Base-by-base conservation (phyloP, 2,329 filamentous ascomycete species). In the Canariomyces notabilis region DNA sequence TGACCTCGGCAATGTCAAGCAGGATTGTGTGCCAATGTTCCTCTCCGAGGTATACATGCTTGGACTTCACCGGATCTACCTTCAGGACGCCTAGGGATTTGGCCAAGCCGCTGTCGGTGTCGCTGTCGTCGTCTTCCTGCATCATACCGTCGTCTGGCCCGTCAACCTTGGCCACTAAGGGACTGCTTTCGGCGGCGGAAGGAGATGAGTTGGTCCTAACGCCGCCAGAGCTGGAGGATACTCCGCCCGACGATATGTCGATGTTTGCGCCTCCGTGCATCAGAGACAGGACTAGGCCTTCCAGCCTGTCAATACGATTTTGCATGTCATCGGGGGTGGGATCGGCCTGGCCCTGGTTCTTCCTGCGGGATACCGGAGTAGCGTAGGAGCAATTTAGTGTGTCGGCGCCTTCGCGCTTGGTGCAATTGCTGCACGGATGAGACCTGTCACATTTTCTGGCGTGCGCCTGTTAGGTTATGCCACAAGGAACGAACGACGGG, bases 251-350 rank as follows among this genome's bases (percentile, higher is more conserved):
- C 2, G 69, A 61, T 7, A 67, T 54, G 38, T 78, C 74, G 44
- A 75, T 61, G 43, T 70, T 72, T 53, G 77, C 70, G 47, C 88
- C 88, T 64, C 87, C 90, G 61, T 91, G 91, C 91, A 97, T 96
- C 62, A 97, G 68, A 21, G 89, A 94, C 55, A 97, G 70, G 51
- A 97, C 91, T 64, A 97, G 72, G 58, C 87, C 86, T 75, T 97
- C 91, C 56, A 97, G 76, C 59, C 91, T 82, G 72, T 97, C 90
- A 70, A 97, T 97, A 64, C 93, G 86, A 63, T 94, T 95, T 71
- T 97, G 91, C 91, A 97, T 96, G 67, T 96, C 91, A 75, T 95
- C 90, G 40, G 91, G 89, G 57, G 67, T 81, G 44, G 75, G 69
- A 58, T 75, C 67, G 50, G 65, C 76, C 74, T 68, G 79, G 69